phyloP scores from a whole-genome alignment of 2,329 filamentous ascomycete genomes.

The Pyrenophora tritici-repentis region DNA sequence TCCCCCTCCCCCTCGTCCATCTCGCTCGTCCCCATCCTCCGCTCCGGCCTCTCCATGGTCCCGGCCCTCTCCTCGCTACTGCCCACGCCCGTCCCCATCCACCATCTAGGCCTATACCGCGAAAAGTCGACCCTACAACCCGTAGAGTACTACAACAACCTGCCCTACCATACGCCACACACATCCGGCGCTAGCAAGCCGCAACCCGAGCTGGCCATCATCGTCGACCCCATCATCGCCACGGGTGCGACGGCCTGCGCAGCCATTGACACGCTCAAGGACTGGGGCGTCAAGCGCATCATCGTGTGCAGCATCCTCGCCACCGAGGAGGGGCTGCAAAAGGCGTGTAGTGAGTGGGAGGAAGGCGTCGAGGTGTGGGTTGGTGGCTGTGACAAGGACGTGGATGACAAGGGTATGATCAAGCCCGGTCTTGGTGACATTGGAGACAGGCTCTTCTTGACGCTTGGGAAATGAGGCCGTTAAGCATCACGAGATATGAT shows the following conservation, averaged over 20 bases:
- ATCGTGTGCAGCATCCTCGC: slow-evolving; percentile 77
- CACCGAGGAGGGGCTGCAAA: slow-evolving; percentile 70
- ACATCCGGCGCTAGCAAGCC: slow-evolving; percentile 40
- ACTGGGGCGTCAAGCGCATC: slow-evolving; percentile 88
- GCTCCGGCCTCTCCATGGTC: slow-evolving; percentile 89
- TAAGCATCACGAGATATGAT: background rate
- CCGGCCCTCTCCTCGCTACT: slow-evolving; percentile 85
- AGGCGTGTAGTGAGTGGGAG: slow-evolving; percentile 77
- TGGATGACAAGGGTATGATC: slow-evolving; percentile 85
- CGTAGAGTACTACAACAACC: slow-evolving; percentile 98
- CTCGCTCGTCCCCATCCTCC: slow-evolving; percentile 88
- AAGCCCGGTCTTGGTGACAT: slow-evolving; percentile 89
- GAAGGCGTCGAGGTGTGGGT: slow-evolving; percentile 80
- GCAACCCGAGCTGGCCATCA: slow-evolving; percentile 70
- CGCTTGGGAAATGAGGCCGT: slow-evolving; percentile 74
- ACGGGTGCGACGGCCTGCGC: slow-evolving; percentile 89
- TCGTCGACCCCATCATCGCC: slow-evolving; percentile 91
- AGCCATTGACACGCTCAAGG: slow-evolving; percentile 83
- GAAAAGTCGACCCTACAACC: slow-evolving; percentile 85
- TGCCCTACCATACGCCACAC: slow-evolving; percentile 70
- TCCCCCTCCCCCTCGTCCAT: slow-evolving; percentile 68
- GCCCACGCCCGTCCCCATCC: slow-evolving; percentile 76
- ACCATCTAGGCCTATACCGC: slow-evolving; percentile 94
- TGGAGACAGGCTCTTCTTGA: slow-evolving; percentile 87
- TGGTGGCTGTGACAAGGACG: slow-evolving; percentile 74